These are phyloP conservation scores for Aspergillus sergii DNA, from an alignment of 2,329 filamentous ascomycete genomes.

Conservation along the genomic window DNA sequence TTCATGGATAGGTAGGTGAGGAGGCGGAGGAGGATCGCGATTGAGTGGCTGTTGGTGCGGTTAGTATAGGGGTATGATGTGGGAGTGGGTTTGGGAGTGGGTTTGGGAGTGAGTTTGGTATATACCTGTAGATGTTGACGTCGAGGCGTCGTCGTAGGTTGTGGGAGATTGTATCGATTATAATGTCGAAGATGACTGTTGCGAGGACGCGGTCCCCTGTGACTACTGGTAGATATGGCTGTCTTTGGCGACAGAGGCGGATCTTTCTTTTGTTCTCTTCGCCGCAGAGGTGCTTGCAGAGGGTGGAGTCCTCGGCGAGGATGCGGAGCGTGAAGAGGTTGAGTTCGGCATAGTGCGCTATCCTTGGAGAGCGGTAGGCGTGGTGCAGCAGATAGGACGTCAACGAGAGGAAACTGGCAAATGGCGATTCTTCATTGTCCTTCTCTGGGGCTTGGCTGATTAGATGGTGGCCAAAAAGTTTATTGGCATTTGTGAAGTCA, in stretches of 20 bases:
- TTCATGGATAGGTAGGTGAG: conserved; percentile 82
- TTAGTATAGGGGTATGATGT: conserved; percentile 5
- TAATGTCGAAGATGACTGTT: conserved; percentile 77
- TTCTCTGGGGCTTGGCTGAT: conserved; percentile 64
- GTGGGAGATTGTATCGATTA: conserved; percentile 90
- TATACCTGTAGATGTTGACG: conserved; percentile 74
- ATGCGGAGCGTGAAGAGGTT: conserved; percentile 84
- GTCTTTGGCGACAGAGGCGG: conserved; percentile 84
- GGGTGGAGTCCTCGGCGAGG: conserved; percentile 78
- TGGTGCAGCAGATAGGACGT: conserved; percentile 94
- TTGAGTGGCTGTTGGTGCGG: conserved; percentile 56
- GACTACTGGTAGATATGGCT: conserved; percentile 78
- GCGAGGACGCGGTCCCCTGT: conserved; percentile 73
- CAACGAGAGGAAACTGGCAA: conserved; percentile 81
- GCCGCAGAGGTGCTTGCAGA: conserved; percentile 83
- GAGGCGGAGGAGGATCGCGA: conserved; percentile 80
- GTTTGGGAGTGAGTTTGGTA: not conserved
- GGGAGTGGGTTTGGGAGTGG: not conserved
- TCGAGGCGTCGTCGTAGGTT: conserved; percentile 86
- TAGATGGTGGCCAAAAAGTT: conserved; percentile 86
- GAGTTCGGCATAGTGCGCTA: conserved; percentile 80
- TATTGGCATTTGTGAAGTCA: conserved; percentile 93
- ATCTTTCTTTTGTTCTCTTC: conserved; percentile 74
- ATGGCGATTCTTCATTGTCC: conserved; percentile 70
- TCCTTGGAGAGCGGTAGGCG: conserved; percentile 78